phyloP scores from a whole-genome alignment of 345 rosid species.

The Aethionema arabicum region DNA sequence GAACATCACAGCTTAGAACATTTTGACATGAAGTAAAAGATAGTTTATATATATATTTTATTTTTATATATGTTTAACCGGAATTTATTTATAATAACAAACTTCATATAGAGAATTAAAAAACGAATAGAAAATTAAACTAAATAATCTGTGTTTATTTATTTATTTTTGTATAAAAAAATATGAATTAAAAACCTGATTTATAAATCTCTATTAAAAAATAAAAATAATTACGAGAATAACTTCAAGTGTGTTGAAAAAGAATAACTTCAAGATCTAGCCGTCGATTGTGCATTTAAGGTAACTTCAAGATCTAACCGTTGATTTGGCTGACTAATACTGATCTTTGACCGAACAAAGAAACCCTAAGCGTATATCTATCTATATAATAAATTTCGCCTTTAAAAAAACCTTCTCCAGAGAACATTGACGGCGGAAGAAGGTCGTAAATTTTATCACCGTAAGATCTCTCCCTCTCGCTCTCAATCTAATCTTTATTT shows the following conservation, averaged over 20 bases:
- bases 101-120: too few relatives aligned
- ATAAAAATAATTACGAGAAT: not conserved
- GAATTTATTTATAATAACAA: too few relatives aligned
- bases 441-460: not conserved
- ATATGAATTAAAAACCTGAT: not conserved
- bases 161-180: not conserved
- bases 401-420: not conserved
- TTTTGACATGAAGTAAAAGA: not conserved
- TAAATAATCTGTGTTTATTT: too few relatives aligned
- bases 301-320: not conserved
- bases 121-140: too few relatives aligned
- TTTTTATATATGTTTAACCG: too few relatives aligned
- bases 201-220: not conserved
- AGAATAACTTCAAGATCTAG: not conserved
- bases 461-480: not conserved
- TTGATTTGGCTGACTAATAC: not conserved
- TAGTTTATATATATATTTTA: too few relatives aligned
- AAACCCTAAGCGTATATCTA: not conserved
- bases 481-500: not conserved
- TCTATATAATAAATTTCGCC: not conserved
- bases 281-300: not conserved
- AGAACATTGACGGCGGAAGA: not conserved
- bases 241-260: not conserved
- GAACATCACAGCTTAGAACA: conserved; percentile 42
- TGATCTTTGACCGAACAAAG: not conserved